Evolutionary conservation across 2,329 filamentous ascomycete species (phyloP).

Genomic region (Tolypocladium paradoxum): DNA sequence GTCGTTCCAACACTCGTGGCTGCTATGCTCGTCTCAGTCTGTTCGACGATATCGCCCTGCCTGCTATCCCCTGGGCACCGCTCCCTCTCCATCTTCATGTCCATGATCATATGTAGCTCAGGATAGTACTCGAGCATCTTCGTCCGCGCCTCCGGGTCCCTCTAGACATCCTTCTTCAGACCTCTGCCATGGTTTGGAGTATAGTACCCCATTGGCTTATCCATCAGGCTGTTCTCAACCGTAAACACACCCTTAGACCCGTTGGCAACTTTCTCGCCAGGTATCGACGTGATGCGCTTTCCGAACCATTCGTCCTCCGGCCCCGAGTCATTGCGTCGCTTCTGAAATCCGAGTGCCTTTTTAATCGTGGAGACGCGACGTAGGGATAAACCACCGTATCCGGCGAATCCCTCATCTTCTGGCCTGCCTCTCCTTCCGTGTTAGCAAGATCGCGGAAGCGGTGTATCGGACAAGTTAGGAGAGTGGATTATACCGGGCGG

Average conservation of each 20-base stretch:
- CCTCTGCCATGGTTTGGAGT: slow-evolving; percentile 30
- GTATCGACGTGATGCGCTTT: slow-evolving; percentile 33
- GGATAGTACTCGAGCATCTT: slow-evolving; percentile 45
- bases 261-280: slow-evolving; percentile 36
- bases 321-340: slow-evolving; percentile 36
- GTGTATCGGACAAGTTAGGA: slow-evolving; percentile 12
- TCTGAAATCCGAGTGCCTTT: slow-evolving; percentile 35
- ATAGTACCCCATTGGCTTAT: slow-evolving; percentile 45
- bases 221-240: slow-evolving; percentile 39
- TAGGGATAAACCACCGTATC: slow-evolving; percentile 43
- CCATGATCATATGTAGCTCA: slow-evolving; percentile 42
- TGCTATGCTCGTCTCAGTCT: no score
- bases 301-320: slow-evolving; percentile 48
- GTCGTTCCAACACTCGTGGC: no score
- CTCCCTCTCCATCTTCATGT: slow-evolving; percentile 43
- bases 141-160: slow-evolving; percentile 28
- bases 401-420: slow-evolving; percentile 33
- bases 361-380: slow-evolving; percentile 39
- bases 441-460: no score
- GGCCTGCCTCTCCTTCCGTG: no score
- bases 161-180: slow-evolving; percentile 35
- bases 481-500: slow-evolving; percentile 34
- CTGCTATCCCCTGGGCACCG: slow-evolving; percentile 22
- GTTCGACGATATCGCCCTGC: no score
- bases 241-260: slow-evolving; percentile 30